These are phyloP conservation scores for Zopfochytrium polystomum DNA, from an alignment of 371 early-diverging fungal genomes.

Conservation along the genomic window DNA sequence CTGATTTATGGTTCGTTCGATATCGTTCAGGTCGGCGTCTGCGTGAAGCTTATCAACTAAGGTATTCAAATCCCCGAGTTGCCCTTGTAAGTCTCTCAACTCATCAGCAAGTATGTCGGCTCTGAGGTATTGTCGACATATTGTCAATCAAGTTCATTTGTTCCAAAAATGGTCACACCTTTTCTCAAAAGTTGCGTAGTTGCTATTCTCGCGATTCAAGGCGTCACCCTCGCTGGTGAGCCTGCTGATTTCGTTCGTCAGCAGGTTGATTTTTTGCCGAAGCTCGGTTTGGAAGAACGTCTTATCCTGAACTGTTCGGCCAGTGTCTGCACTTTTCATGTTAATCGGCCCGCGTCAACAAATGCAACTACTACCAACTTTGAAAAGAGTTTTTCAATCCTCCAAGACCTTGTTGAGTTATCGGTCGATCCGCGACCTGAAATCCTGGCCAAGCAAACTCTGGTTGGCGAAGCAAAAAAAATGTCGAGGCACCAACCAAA, in stretches of 20 bases:
- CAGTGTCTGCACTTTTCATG: slow-evolving; percentile 30
- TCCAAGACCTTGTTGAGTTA: slow-evolving; percentile 54
- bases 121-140: slow-evolving; percentile 13
- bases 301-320: slow-evolving; percentile 46
- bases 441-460: slow-evolving; percentile 26
- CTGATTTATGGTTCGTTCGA: slow-evolving; percentile 40
- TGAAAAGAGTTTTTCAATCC: slow-evolving; percentile 37
- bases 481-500: slow-evolving; percentile 13
- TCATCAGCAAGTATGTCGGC: slow-evolving; percentile 48
- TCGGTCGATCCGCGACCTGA: slow-evolving; percentile 48
- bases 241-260: slow-evolving; percentile 40
- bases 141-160: not conserved
- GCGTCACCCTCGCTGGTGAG: slow-evolving; percentile 40
- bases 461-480: not conserved
- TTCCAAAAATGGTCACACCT: slow-evolving; percentile 23
- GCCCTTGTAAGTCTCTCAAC: slow-evolving; percentile 52
- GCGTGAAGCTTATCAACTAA: slow-evolving; percentile 54
- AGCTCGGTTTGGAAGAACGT: slow-evolving; percentile 52
- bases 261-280: slow-evolving; percentile 43
- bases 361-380: slow-evolving; percentile 25
- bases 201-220: slow-evolving; percentile 43
- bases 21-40: slow-evolving; percentile 50
- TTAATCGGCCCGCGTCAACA: not conserved
- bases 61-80: slow-evolving; percentile 54
- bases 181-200: slow-evolving; percentile 46